Percentiles rank a stretch among this genome's conserved stretches.
phyloP scores from a whole-genome alignment of 768 basidiomycete genomes.

The Rhizopogon rudus region DNA sequence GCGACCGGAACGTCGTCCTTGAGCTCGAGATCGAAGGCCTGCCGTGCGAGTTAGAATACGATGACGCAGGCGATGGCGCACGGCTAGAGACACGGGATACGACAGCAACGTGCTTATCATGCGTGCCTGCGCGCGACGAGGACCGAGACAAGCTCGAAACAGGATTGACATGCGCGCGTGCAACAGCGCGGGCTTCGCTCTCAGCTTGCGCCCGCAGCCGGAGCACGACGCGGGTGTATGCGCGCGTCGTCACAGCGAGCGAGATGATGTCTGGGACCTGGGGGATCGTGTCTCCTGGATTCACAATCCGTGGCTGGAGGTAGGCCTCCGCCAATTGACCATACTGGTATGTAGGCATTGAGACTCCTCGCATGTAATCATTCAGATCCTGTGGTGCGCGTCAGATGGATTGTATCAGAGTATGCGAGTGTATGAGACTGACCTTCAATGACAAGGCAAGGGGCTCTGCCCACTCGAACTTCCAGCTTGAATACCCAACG shows the following conservation, averaged over 20 bases:
- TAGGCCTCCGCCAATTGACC: slow-evolving; percentile 53
- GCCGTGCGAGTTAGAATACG: slow-evolving; percentile 17
- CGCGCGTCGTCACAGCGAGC: slow-evolving; percentile 59
- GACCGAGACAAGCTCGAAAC: slow-evolving; percentile 1
- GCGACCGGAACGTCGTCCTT: slow-evolving; percentile 50
- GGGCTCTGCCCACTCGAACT: slow-evolving; percentile 49
- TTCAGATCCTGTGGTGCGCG: slow-evolving; percentile 57
- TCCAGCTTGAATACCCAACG: slow-evolving; percentile 73
- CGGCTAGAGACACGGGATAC: slow-evolving; percentile 43
- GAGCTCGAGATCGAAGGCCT: slow-evolving; percentile 15
- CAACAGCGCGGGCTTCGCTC: slow-evolving; percentile 34
- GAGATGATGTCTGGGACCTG: slow-evolving; percentile 40
- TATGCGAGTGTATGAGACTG: slow-evolving; percentile 15
- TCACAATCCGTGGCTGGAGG: slow-evolving; percentile 41
- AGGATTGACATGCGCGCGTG: slow-evolving; percentile 6
- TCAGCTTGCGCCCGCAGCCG: slow-evolving; percentile 79
- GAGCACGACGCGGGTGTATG: slow-evolving; percentile 77
- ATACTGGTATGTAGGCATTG: slow-evolving; percentile 71
- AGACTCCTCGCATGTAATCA: slow-evolving; percentile 76
- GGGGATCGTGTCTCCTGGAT: slow-evolving; percentile 36
- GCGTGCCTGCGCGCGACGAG: slow-evolving; percentile 12
- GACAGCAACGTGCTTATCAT: background rate
- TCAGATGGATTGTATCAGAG: background rate
- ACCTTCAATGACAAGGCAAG: slow-evolving; percentile 60
- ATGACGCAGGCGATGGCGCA: slow-evolving; percentile 58